Evolutionary conservation across 257 asterid genomes (phyloP).

Genomic region (Anisodus acutangulus): DNA sequence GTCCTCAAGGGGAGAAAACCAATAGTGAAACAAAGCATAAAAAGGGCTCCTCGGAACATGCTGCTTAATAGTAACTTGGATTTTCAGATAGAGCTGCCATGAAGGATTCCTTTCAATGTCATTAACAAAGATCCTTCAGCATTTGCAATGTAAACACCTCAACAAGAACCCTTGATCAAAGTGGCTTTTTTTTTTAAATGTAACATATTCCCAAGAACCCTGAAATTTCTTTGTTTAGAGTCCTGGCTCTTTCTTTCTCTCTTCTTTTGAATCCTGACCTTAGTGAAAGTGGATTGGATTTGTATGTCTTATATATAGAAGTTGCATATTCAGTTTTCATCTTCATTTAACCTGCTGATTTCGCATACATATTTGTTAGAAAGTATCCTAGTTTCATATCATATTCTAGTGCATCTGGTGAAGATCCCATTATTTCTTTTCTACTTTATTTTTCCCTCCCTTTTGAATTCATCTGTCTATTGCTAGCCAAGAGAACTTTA

Average conservation of each 20-base stretch:
- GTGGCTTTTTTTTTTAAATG: neutral
- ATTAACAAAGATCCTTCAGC: neutral
- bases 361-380: neutral
- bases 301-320: neutral
- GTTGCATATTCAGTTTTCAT: neutral
- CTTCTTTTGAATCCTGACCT: neutral
- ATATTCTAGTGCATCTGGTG: neutral
- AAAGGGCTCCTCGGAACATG: neutral
- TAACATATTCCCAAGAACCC: neutral
- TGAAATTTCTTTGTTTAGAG: neutral
- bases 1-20: neutral
- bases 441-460: neutral
- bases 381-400: neutral
- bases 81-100: neutral
- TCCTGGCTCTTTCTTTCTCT: neutral
- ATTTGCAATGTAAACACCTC: neutral
- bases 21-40: neutral
- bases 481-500: constrained; percentile 4
- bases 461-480: neutral
- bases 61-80: neutral
- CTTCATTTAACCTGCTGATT: neutral
- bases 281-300: neutral
- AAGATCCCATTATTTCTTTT: neutral
- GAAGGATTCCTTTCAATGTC: neutral
- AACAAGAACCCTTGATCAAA: constrained; percentile 1